Base-by-base conservation (phyloP, 2,329 filamentous ascomycete genomes). In the Neoascochyta sp. region DNA sequence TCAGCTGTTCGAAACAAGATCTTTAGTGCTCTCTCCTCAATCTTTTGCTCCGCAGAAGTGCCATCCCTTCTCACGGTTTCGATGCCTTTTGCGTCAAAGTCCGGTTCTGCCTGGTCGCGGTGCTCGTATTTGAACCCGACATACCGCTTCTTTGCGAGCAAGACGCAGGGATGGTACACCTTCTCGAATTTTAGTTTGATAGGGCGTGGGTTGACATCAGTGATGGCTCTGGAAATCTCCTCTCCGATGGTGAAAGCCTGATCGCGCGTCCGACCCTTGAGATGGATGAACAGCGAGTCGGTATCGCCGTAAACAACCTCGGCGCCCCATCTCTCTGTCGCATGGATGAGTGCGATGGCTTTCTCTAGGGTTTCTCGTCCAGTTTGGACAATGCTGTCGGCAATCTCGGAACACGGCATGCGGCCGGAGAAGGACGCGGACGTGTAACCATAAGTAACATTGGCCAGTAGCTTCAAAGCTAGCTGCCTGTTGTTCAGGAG, bases 271-370 rank as follows among this genome's bases (percentile, higher is more conserved):
- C 87, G 80, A 4, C 90, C 92, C 49, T 87, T 89, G 19, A 98
- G 74, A 47, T 92, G 79, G 26, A 98, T 75, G 54, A 98, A 98
- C 7, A 98, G 65, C 53, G 87, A 95, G 69, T 98, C 92, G 0
- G 93, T 98, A 60, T 98, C 92, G 32, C 92, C 93, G 50, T 98
- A 98, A 1, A 98, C 90, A 1, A 98, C 92, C 64, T 98, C 92
- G 1, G 92, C 92, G 7, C 81, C 83, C 93, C 93, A 98, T 39
- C 77, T 75, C 43, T 82, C 76, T 9, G 89, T 80, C 0, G 86
- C 87, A 54, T 98, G 92, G 20, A 98, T 96, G 34, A 89, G 73
- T 0, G 88, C 87, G 42, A 96, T 94, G 3, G 92, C 86, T 39
- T 87, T 87, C 62, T 98, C 92, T 1, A 98, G 75, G 0, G 90